A percentile compares a stretch with the other conserved stretches of the same genome.
Conservation (phyloP, 331 rosid genomes). For the Malus hybrid region DNA sequence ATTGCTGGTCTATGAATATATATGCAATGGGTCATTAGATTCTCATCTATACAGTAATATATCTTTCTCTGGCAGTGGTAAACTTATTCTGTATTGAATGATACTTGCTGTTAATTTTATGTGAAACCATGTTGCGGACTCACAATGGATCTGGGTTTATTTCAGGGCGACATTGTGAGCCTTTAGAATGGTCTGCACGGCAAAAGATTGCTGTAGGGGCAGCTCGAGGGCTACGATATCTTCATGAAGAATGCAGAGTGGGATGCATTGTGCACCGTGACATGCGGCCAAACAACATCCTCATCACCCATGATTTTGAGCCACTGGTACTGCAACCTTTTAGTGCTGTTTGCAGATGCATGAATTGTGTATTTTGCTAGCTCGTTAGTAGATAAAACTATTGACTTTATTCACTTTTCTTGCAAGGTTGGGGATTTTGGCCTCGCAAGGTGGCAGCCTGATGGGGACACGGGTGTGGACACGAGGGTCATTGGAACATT, state of each 20-base stretch:
- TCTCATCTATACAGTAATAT: constrained; percentile 74
- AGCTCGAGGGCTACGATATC: constrained; percentile 83
- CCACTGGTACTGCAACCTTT: constrained; percentile 49
- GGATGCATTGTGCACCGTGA: constrained; percentile 95
- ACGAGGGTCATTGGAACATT: constrained; percentile 90
- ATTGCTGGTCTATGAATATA: constrained; percentile 77
- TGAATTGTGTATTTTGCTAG: constrained; percentile 11
- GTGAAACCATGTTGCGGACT: constrained; percentile 15
- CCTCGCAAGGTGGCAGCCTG: constrained; percentile 95
- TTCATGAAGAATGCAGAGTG: constrained; percentile 90
- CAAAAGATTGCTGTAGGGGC: constrained; percentile 91
- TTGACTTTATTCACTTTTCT: constrained; percentile 1
- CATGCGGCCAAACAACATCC: constrained; percentile 93
- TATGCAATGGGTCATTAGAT: constrained; percentile 87
- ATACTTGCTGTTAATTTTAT: background rate
- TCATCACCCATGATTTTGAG: constrained; percentile 90
- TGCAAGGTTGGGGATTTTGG: constrained; percentile 89
- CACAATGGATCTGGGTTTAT: constrained; percentile 8
- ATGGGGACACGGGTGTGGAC: constrained; percentile 83
- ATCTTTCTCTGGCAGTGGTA: background rate
- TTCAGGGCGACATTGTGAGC: constrained; percentile 53
- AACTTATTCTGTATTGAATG: background rate
- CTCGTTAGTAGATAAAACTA: background rate
- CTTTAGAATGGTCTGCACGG: constrained; percentile 77
- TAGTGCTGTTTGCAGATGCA: constrained; percentile 3